Conservation (phyloP, 1,284 basidiomycete species). For the Ceratobasidium theobromae region DNA sequence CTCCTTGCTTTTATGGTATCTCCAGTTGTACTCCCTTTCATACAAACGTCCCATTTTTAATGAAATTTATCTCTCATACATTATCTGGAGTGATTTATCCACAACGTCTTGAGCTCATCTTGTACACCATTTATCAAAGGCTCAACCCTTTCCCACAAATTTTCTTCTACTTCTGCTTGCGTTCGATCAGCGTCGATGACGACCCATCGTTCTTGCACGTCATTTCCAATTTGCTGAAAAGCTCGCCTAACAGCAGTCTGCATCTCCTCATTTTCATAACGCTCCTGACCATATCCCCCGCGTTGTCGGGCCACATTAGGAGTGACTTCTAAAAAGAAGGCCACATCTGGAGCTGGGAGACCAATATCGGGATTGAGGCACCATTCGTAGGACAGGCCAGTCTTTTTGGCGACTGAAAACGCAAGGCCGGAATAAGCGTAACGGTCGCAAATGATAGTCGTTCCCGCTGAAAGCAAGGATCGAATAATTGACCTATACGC, state of each 20-base stretch:
- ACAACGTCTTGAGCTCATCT: conserved; percentile 1
- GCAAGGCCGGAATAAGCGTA: conserved; percentile 98
- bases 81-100: conserved; percentile 2
- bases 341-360: conserved; percentile 87
- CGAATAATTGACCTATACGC: conserved; percentile 67
- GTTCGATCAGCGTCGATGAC: conserved; percentile 17
- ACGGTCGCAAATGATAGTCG: conserved; percentile 83
- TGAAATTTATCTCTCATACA: conserved; percentile 12
- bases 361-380: conserved; percentile 82
- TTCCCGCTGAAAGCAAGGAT: conserved; percentile 62
- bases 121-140: conserved; percentile 1
- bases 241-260: conserved; percentile 67
- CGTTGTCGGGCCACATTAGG: conserved; percentile 69
- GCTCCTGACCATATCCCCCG: conserved; percentile 89
- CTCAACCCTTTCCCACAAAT: conserved; percentile 12
- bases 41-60: conserved; percentile 2
- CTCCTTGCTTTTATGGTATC: conserved; percentile 18
- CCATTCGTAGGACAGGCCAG: conserved; percentile 60
- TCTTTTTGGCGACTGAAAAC: conserved; percentile 80
- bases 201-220: conserved; percentile 37
- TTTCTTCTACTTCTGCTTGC: conserved; percentile 38
- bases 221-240: conserved; percentile 63
- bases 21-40: not conserved
- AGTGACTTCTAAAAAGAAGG: conserved; percentile 83
- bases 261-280: conserved; percentile 80